Conservation (phyloP, 192 early-diverging fungal species). For the Haplosporangium gracile region DNA sequence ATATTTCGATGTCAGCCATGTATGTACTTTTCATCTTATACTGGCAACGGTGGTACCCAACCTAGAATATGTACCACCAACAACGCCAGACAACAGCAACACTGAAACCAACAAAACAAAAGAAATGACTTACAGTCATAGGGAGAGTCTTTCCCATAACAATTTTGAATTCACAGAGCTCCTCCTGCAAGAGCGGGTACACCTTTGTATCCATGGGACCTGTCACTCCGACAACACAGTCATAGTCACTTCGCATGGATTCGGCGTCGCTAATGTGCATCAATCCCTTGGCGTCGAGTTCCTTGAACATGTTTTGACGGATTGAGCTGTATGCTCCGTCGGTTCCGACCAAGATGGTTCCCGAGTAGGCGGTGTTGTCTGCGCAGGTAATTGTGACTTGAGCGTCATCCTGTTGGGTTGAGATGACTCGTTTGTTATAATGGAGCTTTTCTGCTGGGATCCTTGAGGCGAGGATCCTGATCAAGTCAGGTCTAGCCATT, state of each 20-base stretch:
- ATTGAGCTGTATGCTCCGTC: constrained; percentile 9
- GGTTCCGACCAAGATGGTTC: not conserved
- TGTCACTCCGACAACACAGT: constrained; percentile 19
- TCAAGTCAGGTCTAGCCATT: not conserved
- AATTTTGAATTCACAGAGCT: not conserved
- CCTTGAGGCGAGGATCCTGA: not conserved
- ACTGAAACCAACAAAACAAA: not conserved
- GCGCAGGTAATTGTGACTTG: constrained; percentile 1
- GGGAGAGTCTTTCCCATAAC: constrained; percentile 9
- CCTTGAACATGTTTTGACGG: constrained; percentile 11
- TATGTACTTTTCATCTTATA: not conserved
- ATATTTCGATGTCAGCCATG: not conserved
- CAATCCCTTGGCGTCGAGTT: not conserved
- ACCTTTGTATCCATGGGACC: constrained; percentile 4
- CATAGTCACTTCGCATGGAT: not conserved
- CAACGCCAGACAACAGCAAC: not conserved
- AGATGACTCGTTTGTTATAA: not conserved
- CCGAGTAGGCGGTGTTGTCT: not conserved
- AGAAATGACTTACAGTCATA: not conserved
- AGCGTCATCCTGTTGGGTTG: not conserved
- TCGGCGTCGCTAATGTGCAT: not conserved
- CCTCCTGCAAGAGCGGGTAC: constrained; percentile 6
- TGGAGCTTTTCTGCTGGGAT: constrained; percentile 6
- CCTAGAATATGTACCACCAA: not conserved
- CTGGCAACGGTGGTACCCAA: not conserved